phyloP scores from a whole-genome alignment of 352 stramenopile species.

The Phytophthora cajani region DNA sequence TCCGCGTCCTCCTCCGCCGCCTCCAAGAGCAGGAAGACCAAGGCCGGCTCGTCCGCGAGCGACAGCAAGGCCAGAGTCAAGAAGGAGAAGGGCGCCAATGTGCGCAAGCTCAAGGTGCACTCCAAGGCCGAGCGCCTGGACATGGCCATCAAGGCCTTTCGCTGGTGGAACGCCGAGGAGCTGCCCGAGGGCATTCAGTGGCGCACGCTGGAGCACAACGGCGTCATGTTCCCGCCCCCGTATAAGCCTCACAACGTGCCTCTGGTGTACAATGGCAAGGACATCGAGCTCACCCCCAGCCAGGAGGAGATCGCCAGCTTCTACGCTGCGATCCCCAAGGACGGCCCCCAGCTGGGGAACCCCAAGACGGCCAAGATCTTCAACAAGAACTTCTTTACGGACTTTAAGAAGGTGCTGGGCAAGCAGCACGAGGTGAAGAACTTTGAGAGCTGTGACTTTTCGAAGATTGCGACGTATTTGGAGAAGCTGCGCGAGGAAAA shows the following conservation, averaged over 20 bases:
- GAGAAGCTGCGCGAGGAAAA: constrained; percentile 93
- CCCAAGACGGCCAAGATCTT: constrained; percentile 97
- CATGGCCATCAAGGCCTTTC: constrained; percentile 98
- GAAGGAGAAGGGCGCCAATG: constrained; percentile 49
- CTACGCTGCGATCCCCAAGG: constrained; percentile 95
- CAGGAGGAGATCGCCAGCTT: constrained; percentile 97
- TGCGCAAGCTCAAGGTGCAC: constrained; percentile 93
- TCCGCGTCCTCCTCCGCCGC: constrained; percentile 26
- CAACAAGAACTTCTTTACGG: constrained; percentile 99
- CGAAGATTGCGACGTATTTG: constrained; percentile 92
- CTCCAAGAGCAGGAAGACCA: constrained; percentile 59
- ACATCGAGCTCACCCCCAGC: constrained; percentile 93
- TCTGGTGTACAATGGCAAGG: constrained; percentile 94
- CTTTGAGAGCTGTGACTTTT: constrained; percentile 99
- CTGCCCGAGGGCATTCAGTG: constrained; percentile 96
- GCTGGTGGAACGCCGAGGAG: constrained; percentile 98
- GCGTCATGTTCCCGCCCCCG: constrained; percentile 96
- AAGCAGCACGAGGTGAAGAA: constrained; percentile 94
- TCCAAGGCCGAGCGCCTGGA: constrained; percentile 95
- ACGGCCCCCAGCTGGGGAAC: constrained; percentile 98
- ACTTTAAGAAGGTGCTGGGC: constrained; percentile 92
- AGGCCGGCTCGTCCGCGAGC: constrained; percentile 22
- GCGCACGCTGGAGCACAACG: constrained; percentile 99
- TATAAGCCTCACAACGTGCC: constrained; percentile 97
- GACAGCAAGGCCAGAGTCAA: constrained; percentile 55